Conservation (phyloP, 305 asterid genomes). For the Fraxinus baroniana region DNA sequence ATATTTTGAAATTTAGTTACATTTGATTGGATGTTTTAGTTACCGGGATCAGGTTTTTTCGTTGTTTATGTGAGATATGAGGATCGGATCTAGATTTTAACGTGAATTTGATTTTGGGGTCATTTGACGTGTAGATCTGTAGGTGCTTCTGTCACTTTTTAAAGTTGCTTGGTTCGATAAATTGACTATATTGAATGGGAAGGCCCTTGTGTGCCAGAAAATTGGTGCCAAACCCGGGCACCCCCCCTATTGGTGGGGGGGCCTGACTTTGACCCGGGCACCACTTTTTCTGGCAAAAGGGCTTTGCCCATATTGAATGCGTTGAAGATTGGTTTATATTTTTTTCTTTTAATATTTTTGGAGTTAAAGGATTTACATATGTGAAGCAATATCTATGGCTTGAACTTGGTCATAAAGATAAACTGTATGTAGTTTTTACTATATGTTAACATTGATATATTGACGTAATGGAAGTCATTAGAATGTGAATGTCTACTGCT, state of each 20-base stretch:
- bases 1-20: not conserved
- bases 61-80: not conserved
- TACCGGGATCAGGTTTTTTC: not conserved
- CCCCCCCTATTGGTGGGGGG: too few relatives aligned
- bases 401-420: not conserved
- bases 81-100: conserved; percentile 15
- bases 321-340: not conserved
- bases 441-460: not conserved
- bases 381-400: not conserved
- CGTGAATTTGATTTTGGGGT: conserved; percentile 1
- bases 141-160: not conserved
- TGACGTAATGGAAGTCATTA: not conserved
- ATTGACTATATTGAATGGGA: not conserved
- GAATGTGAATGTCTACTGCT: not conserved
- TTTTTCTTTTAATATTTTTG: not conserved
- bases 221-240: too few relatives aligned
- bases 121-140: conserved; percentile 25
- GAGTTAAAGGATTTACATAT: not conserved
- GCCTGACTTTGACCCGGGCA: too few relatives aligned
- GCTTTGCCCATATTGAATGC: too few relatives aligned
- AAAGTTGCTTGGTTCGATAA: not conserved
- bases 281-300: too few relatives aligned
- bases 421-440: not conserved
- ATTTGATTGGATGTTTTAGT: conserved; percentile 7
- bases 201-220: too few relatives aligned